Evolutionary conservation across 345 rosid species (phyloP).

Genomic region (Sisymbrium irio): DNA sequence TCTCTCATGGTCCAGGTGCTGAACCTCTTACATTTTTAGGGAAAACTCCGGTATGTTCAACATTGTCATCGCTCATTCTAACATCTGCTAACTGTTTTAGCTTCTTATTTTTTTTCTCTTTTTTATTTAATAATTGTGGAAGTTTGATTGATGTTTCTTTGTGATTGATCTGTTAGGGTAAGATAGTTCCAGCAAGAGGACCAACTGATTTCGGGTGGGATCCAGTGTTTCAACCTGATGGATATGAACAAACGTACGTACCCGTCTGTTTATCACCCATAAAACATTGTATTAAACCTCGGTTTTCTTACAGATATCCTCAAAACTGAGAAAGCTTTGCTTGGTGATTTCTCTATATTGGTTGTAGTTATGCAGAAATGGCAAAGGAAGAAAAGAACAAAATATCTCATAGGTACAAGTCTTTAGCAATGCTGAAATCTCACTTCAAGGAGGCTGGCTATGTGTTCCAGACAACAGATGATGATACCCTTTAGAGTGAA

Average conservation of each 20-base stretch:
- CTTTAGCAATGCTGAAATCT: constrained; percentile 68
- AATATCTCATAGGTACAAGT: constrained; percentile 84
- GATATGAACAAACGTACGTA: constrained; percentile 90
- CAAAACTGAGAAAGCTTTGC: not conserved
- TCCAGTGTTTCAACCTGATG: constrained; percentile 91
- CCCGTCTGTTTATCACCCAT: not conserved
- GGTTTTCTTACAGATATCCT: not conserved
- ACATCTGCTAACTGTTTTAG: not conserved
- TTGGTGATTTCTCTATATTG: not conserved
- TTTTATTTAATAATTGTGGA: not conserved
- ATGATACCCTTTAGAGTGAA: constrained; percentile 20
- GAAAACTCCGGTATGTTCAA: constrained; percentile 61
- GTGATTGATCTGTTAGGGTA: constrained; percentile 62
- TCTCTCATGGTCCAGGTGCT: constrained; percentile 66
- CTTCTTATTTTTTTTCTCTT: too few species aligned
- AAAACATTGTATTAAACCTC: not conserved
- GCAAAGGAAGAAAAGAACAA: constrained; percentile 88
- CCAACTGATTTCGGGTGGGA: constrained; percentile 96
- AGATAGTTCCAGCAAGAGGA: constrained; percentile 84
- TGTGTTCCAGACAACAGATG: constrained; percentile 38
- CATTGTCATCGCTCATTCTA: not conserved
- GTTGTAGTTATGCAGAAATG: constrained; percentile 79
- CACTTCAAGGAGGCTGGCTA: constrained; percentile 73
- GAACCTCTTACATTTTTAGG: constrained; percentile 80
- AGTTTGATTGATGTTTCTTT: not conserved